Percentiles rank a stretch among this genome's conserved stretches.
Evolutionary conservation across 139 green algal species (phyloP).

Genomic region (Picochlorum sp.): DNA sequence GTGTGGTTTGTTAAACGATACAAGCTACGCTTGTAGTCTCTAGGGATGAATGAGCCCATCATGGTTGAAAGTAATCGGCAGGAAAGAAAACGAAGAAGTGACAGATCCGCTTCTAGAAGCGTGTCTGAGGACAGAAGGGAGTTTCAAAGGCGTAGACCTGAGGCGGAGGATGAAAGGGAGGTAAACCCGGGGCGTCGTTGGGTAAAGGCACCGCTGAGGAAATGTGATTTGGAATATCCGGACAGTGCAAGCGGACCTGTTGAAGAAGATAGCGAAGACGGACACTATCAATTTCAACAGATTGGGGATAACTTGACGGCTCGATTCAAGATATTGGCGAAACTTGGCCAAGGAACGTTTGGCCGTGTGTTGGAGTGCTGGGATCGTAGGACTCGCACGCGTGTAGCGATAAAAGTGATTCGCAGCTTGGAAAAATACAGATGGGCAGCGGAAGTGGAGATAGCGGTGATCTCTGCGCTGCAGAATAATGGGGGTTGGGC

Average conservation of each 20-base stretch:
- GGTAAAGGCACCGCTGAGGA: not conserved
- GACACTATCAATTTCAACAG: constrained; percentile 62
- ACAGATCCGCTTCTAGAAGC: too few relatives aligned
- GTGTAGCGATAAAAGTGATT: constrained; percentile 94
- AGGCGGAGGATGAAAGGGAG: too few relatives aligned
- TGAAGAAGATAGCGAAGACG: constrained; percentile 42
- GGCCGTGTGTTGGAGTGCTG: constrained; percentile 96
- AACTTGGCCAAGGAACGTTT: constrained; percentile 91
- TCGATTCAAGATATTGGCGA: constrained; percentile 85
- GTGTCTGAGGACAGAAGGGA: too few relatives aligned
- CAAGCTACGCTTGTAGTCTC: too few relatives aligned
- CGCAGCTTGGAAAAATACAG: constrained; percentile 83
- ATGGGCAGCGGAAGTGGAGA: constrained; percentile 88
- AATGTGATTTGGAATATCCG: not conserved
- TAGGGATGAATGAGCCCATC: too few relatives aligned
- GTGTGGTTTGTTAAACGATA: too few relatives aligned
- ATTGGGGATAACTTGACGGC: constrained; percentile 76
- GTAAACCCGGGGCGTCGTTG: too few relatives aligned
- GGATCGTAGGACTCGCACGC: constrained; percentile 73
- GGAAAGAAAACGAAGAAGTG: too few relatives aligned
- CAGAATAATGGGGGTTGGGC: constrained; percentile 55
- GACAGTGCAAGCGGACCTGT: not conserved
- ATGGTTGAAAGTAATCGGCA: too few relatives aligned
- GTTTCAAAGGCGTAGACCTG: too few relatives aligned
- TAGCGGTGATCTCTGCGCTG: constrained; percentile 79